A percentile compares a stretch with the other conserved stretches of the same genome.
Conservation (phyloP, 352 stramenopile species). For the Pythium utonaiense region DNA sequence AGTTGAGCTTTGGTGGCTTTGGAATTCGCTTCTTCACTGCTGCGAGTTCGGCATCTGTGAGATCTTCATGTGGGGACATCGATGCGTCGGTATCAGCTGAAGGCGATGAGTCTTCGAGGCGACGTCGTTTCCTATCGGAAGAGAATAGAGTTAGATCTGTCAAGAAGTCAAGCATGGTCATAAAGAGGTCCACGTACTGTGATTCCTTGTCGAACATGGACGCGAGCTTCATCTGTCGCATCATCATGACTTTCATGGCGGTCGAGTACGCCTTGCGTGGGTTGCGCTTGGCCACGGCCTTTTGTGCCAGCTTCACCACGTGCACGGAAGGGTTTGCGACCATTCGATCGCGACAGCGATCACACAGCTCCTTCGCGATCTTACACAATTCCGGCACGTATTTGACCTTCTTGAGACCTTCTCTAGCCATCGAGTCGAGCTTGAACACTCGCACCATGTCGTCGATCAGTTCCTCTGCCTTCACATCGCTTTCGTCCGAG, state of each 20-base stretch:
- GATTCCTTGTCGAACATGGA: constrained; percentile 60
- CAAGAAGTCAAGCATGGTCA: too few relatives aligned
- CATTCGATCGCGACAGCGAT: constrained; percentile 76
- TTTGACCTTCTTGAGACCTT: constrained; percentile 64
- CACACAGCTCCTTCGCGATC: constrained; percentile 73
- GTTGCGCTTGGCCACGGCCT: constrained; percentile 63
- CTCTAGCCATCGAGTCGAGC: constrained; percentile 74
- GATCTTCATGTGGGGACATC: constrained; percentile 59
- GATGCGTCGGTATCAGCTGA: constrained; percentile 61
- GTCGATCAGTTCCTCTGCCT: constrained; percentile 43
- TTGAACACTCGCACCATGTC: constrained; percentile 75
- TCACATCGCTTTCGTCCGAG: constrained; percentile 57
- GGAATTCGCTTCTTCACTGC: constrained; percentile 78
- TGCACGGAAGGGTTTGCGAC: constrained; percentile 81
- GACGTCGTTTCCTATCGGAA: constrained; percentile 64
- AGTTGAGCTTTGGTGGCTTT: constrained; percentile 76
- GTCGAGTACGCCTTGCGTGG: constrained; percentile 81
- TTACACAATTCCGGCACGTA: constrained; percentile 56
- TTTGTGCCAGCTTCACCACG: constrained; percentile 78
- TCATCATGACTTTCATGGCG: constrained; percentile 86
- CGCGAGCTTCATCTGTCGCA: constrained; percentile 79
- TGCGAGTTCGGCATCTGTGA: constrained; percentile 77
- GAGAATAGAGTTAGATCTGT: constrained; percentile 1
- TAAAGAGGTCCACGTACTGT: constrained; percentile 50
- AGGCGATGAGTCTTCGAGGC: constrained; percentile 58